These are phyloP conservation scores for Phytophthora syringae DNA, from an alignment of 352 stramenopile genomes.

Conservation along the genomic window DNA sequence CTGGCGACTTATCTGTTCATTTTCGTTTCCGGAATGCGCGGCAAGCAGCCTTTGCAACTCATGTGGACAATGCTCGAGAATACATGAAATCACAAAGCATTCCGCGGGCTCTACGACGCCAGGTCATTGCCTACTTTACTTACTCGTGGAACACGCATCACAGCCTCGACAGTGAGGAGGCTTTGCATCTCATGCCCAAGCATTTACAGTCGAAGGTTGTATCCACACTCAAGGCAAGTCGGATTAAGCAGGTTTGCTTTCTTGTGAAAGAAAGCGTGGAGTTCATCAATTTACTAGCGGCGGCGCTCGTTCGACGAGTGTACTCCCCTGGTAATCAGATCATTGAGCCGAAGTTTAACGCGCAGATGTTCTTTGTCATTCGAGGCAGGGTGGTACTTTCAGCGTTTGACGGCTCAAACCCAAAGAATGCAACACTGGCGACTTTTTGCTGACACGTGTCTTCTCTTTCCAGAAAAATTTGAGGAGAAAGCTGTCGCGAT, in stretches of 20 bases:
- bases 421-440: slow-evolving; percentile 59
- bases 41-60: slow-evolving; percentile 53
- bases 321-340: slow-evolving; percentile 69
- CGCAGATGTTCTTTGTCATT: slow-evolving; percentile 84
- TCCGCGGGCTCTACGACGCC: slow-evolving; percentile 45
- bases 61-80: slow-evolving; percentile 75
- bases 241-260: slow-evolving; percentile 72
- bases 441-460: slow-evolving; percentile 68
- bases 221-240: slow-evolving; percentile 60
- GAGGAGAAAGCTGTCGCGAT: slow-evolving; percentile 75
- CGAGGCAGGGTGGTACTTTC: slow-evolving; percentile 58
- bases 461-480: slow-evolving; percentile 60
- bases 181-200: slow-evolving; percentile 54
- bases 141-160: slow-evolving; percentile 72
- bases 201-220: slow-evolving; percentile 67
- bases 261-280: slow-evolving; percentile 73
- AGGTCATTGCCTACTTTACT: slow-evolving; percentile 71
- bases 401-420: slow-evolving; percentile 47
- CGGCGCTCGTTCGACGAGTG: slow-evolving; percentile 51
- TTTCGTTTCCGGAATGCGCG: slow-evolving; percentile 65
- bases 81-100: slow-evolving; percentile 79
- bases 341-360: slow-evolving; percentile 75
- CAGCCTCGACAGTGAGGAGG: slow-evolving; percentile 63
- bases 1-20: slow-evolving; percentile 72
- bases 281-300: slow-evolving; percentile 68